These are phyloP conservation scores for Pythium aquatile DNA, from an alignment of 352 stramenopile species.

Conservation along the genomic window DNA sequence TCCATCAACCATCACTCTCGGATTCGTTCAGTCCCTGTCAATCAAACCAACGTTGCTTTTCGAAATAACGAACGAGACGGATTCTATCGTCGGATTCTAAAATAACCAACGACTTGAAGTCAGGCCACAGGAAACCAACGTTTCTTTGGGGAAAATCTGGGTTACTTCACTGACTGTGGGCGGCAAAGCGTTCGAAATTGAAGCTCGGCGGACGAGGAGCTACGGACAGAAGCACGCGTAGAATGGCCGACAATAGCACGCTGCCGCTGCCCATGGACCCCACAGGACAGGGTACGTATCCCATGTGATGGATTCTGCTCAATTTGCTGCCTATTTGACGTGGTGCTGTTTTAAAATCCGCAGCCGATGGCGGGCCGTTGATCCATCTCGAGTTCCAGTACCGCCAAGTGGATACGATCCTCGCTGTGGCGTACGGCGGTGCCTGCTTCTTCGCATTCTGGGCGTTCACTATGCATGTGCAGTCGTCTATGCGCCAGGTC, in stretches of 20 bases:
- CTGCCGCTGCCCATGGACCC: conserved; percentile 5
- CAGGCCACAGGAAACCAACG: background rate
- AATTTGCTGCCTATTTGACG: background rate
- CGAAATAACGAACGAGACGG: background rate
- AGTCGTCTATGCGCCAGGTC: conserved; percentile 49
- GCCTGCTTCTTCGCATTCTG: conserved; percentile 83
- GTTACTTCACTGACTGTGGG: conserved; percentile 6
- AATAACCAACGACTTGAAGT: conserved; percentile 10
- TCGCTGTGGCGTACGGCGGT: conserved; percentile 69
- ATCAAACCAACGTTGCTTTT: conserved; percentile 3
- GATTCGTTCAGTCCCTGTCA: background rate
- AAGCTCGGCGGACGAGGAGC: conserved; percentile 7
- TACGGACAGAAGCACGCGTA: conserved; percentile 5
- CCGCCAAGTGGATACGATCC: conserved; percentile 76
- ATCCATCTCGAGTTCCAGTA: conserved; percentile 80
- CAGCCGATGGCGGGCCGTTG: conserved; percentile 32
- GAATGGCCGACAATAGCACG: conserved; percentile 27
- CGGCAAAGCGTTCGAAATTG: conserved; percentile 25
- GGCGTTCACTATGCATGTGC: conserved; percentile 70
- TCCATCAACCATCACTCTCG: conserved; percentile 1
- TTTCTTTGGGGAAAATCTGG: background rate
- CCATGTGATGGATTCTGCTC: background rate
- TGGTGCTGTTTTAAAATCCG: background rate
- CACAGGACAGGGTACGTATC: conserved; percentile 14
- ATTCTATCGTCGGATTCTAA: background rate